Evolutionary conservation across 345 rosid genomes (phyloP).

Genomic region (Corchorus olitorius): DNA sequence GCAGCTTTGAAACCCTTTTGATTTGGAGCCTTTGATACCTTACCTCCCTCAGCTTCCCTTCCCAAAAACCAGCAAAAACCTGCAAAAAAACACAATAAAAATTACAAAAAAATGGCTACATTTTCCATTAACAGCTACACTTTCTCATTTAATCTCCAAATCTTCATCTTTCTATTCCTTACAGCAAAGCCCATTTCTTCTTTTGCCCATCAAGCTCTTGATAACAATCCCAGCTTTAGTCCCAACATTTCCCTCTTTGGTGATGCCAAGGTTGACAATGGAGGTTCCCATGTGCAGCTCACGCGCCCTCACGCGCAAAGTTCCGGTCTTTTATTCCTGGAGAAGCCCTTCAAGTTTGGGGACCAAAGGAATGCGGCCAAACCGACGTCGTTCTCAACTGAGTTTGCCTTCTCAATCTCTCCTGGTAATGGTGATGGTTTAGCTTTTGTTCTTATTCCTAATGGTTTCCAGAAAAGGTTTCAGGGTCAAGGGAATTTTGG

Average conservation of each 20-base stretch:
- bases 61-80: background rate
- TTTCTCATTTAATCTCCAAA: constrained; percentile 11
- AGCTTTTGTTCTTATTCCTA: constrained; percentile 46
- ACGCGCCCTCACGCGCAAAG: constrained; percentile 33
- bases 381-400: constrained; percentile 42
- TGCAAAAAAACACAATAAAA: background rate
- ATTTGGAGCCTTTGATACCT: background rate
- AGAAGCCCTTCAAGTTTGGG: constrained; percentile 40
- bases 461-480: constrained; percentile 30
- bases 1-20: background rate
- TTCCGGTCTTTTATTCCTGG: constrained; percentile 37
- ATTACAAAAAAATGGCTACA: constrained; percentile 27
- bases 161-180: constrained; percentile 25
- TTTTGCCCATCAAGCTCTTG: constrained; percentile 26
- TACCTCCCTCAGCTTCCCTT: background rate
- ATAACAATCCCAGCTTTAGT: constrained; percentile 32
- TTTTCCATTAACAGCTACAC: constrained; percentile 10
- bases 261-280: constrained; percentile 34
- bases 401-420: constrained; percentile 41
- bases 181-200: constrained; percentile 21
- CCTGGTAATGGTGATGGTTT: constrained; percentile 40
- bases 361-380: constrained; percentile 16
- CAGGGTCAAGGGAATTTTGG: constrained; percentile 35
- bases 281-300: constrained; percentile 32
- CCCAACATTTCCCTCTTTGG: constrained; percentile 37